Percentiles rank a stretch among this genome's conserved stretches.
These are phyloP conservation scores for Erucastrum elatum DNA, from an alignment of 345 rosid species.

Conservation along the genomic window DNA sequence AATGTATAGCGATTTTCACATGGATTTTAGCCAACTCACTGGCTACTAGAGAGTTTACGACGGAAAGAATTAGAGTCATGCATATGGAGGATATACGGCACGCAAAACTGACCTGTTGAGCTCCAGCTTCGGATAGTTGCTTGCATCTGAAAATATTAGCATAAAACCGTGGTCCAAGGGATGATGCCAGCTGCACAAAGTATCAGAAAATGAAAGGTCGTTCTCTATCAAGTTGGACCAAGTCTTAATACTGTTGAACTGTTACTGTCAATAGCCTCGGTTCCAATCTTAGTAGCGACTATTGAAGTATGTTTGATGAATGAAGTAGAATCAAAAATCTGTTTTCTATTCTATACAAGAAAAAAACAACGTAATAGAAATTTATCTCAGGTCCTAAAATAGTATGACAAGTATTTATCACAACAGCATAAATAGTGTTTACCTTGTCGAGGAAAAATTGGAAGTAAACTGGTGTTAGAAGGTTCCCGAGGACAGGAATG, in stretches of 20 bases:
- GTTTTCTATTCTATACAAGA: not conserved
- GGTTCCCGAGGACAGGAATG: slow-evolving; percentile 40
- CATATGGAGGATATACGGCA: slow-evolving; percentile 13
- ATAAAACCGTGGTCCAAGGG: slow-evolving; percentile 96
- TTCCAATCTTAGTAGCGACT: not conserved
- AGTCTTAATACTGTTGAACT: slow-evolving; percentile 29
- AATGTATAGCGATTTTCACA: not conserved
- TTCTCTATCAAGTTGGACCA: slow-evolving; percentile 45
- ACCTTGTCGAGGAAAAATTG: slow-evolving; percentile 42
- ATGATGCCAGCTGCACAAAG: slow-evolving; percentile 83
- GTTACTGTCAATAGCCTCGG: not conserved
- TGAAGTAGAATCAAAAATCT: not conserved
- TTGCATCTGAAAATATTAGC: slow-evolving; percentile 95
- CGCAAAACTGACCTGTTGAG: slow-evolving; percentile 69
- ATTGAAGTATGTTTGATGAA: not conserved
- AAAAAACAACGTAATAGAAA: not conserved
- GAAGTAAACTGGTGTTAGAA: slow-evolving; percentile 42
- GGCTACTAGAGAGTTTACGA: not conserved
- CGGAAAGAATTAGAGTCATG: slow-evolving; percentile 1
- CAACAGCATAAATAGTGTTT: slow-evolving; percentile 25
- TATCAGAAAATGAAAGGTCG: too few relatives aligned
- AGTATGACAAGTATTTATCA: slow-evolving; percentile 30
- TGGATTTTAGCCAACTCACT: slow-evolving; percentile 3
- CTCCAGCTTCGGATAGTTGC: slow-evolving; percentile 97
- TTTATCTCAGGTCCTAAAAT: not conserved